Evolutionary conservation across 371 early-diverging fungal genomes (phyloP).

Genomic region (Syncephalastrum contaminatum): DNA sequence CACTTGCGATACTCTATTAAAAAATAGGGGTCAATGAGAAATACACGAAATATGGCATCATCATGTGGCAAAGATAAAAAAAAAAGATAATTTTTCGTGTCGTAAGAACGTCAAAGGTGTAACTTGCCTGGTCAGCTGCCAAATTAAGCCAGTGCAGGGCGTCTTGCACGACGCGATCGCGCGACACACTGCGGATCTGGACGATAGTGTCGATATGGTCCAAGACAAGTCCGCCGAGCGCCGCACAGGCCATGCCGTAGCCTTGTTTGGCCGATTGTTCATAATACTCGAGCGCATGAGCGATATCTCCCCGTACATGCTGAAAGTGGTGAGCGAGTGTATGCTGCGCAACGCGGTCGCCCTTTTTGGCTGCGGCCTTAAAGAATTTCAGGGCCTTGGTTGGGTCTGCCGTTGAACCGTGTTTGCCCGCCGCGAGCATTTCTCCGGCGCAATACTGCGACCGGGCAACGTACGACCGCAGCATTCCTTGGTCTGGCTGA

Average conservation of each 20-base stretch:
- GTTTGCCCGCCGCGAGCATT: constrained; percentile 7
- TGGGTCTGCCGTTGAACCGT: background rate
- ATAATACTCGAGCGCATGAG: constrained; percentile 12
- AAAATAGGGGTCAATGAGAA: no score
- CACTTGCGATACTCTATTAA: constrained; percentile 14
- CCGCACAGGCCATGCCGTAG: constrained; percentile 12
- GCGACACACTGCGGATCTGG: background rate
- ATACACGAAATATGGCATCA: no score
- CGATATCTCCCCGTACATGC: constrained; percentile 3
- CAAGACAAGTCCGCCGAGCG: constrained; percentile 12
- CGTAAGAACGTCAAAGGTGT: constrained; percentile 2
- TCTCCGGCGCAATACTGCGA: constrained; percentile 14
- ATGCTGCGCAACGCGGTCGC: constrained; percentile 10
- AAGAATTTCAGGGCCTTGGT: constrained; percentile 8
- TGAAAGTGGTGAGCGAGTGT: constrained; percentile 11
- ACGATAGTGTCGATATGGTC: constrained; percentile 3
- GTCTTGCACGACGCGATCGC: constrained; percentile 2
- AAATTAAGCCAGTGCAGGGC: constrained; percentile 12
- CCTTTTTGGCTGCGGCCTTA: constrained; percentile 12
- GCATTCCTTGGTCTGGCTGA: constrained; percentile 1
- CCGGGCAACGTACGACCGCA: background rate
- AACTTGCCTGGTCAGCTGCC: constrained; percentile 15
- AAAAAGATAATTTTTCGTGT: constrained; percentile 5
- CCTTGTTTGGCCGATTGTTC: constrained; percentile 13
- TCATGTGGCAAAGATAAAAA: background rate